A percentile compares a stretch with the other conserved stretches of the same genome.
Evolutionary conservation across 2,329 filamentous ascomycete species (phyloP).

Genomic region (Decorospora gaudefroyi): DNA sequence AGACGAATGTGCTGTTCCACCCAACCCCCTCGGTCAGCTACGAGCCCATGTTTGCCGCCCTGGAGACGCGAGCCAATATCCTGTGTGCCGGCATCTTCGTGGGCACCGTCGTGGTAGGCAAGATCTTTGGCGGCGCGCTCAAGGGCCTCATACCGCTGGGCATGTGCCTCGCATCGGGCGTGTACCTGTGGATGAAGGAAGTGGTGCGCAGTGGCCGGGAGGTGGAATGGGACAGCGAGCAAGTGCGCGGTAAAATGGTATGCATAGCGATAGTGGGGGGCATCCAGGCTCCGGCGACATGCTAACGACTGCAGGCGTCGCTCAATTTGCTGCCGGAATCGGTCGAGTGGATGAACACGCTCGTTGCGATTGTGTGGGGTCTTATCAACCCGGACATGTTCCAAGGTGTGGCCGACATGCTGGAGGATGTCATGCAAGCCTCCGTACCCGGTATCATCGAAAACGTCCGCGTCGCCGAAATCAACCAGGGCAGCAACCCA

Average conservation of each 20-base stretch:
- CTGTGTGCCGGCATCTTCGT: constrained; percentile 73
- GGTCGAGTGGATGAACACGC: constrained; percentile 91
- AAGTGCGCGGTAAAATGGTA: constrained; percentile 78
- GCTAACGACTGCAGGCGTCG: constrained; percentile 61
- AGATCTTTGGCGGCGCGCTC: constrained; percentile 76
- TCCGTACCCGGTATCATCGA: constrained; percentile 90
- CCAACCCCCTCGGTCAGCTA: constrained; percentile 89
- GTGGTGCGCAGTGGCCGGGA: constrained; percentile 80
- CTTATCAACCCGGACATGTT: constrained; percentile 97
- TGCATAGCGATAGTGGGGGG: constrained; percentile 18
- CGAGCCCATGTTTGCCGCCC: constrained; percentile 78
- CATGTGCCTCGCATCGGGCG: constrained; percentile 71
- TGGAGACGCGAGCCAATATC: constrained; percentile 75
- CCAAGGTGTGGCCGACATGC: constrained; percentile 83
- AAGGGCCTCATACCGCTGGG: constrained; percentile 76
- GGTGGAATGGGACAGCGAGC: constrained; percentile 85
- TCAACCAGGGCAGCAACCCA: constrained; percentile 90
- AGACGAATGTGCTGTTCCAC: constrained; percentile 94
- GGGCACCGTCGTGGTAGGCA: constrained; percentile 75
- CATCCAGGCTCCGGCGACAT: neutral
- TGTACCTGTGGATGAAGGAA: constrained; percentile 90
- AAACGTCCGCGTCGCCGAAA: constrained; percentile 92
- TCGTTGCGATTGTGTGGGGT: constrained; percentile 83
- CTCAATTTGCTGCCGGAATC: constrained; percentile 90
- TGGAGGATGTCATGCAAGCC: constrained; percentile 96